Evolutionary conservation across 768 basidiomycete genomes (phyloP).

Genomic region (Paxillus involutus): DNA sequence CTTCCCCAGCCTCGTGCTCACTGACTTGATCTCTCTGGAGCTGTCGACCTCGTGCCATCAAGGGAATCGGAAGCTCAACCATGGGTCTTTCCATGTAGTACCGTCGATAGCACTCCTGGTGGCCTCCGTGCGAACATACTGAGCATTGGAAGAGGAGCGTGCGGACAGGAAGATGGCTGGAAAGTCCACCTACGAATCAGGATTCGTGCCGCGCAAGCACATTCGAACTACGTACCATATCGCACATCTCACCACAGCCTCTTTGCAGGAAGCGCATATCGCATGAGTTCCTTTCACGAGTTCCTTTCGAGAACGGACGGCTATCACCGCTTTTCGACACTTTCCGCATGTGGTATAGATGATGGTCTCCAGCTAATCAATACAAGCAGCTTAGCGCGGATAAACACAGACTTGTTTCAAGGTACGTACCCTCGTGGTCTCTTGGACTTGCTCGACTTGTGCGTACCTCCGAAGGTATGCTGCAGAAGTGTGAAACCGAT

Average conservation of each 20-base stretch:
- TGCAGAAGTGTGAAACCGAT: slow-evolving; percentile 62
- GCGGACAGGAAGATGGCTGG: slow-evolving; percentile 75
- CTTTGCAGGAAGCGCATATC: slow-evolving; percentile 57
- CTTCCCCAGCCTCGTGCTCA: slow-evolving; percentile 12
- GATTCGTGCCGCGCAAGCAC: neutral
- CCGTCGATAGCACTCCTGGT: slow-evolving; percentile 71
- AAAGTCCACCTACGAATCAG: slow-evolving; percentile 1
- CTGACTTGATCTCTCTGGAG: slow-evolving; percentile 17
- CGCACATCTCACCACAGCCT: slow-evolving; percentile 51
- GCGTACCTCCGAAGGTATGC: slow-evolving; percentile 76
- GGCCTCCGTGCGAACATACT: slow-evolving; percentile 78
- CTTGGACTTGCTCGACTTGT: slow-evolving; percentile 48
- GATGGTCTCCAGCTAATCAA: slow-evolving; percentile 62
- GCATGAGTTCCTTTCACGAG: slow-evolving; percentile 45
- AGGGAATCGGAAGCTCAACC: slow-evolving; percentile 37
- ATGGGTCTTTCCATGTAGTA: slow-evolving; percentile 65
- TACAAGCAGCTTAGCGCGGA: neutral
- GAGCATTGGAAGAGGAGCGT: slow-evolving; percentile 72
- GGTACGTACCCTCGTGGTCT: slow-evolving; percentile 49
- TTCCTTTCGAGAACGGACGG: slow-evolving; percentile 34
- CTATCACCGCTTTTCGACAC: slow-evolving; percentile 61
- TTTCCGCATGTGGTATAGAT: slow-evolving; percentile 69
- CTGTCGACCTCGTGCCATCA: slow-evolving; percentile 21
- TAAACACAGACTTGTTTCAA: too few species aligned
- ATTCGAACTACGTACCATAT: slow-evolving; percentile 59